Conservation (phyloP, 2,329 filamentous ascomycete genomes). For the Nothophoma quercina region DNA sequence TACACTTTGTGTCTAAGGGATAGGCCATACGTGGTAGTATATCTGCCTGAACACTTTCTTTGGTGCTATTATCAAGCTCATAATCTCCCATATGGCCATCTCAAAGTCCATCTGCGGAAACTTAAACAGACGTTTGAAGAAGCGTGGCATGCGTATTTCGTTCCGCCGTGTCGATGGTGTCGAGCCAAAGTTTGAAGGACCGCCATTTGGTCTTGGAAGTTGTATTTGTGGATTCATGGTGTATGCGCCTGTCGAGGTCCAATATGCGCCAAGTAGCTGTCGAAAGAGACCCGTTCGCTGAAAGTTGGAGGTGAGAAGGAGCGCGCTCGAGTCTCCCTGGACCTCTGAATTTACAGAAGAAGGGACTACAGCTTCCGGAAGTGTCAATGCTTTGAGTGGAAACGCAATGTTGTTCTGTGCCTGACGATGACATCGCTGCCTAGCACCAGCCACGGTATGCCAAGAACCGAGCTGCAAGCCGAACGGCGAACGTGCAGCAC, state of each 20-base stretch:
- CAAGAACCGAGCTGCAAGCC: slow-evolving; percentile 15
- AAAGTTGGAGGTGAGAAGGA: background rate
- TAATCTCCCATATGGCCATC: slow-evolving; percentile 77
- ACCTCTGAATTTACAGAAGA: background rate
- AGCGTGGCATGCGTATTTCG: slow-evolving; percentile 68
- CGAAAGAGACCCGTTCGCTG: background rate
- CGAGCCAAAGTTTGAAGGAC: slow-evolving; percentile 60
- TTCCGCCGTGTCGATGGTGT: slow-evolving; percentile 57
- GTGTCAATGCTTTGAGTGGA: background rate
- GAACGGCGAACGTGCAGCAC: slow-evolving; percentile 11
- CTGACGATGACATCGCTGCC: slow-evolving; percentile 21
- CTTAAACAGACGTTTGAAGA: slow-evolving; percentile 74
- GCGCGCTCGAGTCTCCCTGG: background rate
- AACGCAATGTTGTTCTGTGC: slow-evolving; percentile 20
- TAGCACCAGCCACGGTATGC: slow-evolving; percentile 24
- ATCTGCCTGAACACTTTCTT: slow-evolving; percentile 76
- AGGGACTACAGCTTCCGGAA: background rate
- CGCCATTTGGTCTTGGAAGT: slow-evolving; percentile 65
- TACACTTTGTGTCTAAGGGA: background rate
- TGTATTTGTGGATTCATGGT: slow-evolving; percentile 68
- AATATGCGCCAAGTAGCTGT: slow-evolving; percentile 14
- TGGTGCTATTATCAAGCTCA: slow-evolving; percentile 70
- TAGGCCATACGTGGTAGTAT: slow-evolving; percentile 69
- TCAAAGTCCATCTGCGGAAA: slow-evolving; percentile 79
- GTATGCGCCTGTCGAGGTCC: slow-evolving; percentile 6